Conservation (phyloP, 1,284 basidiomycete species). For the Bjerkandera adusta region DNA sequence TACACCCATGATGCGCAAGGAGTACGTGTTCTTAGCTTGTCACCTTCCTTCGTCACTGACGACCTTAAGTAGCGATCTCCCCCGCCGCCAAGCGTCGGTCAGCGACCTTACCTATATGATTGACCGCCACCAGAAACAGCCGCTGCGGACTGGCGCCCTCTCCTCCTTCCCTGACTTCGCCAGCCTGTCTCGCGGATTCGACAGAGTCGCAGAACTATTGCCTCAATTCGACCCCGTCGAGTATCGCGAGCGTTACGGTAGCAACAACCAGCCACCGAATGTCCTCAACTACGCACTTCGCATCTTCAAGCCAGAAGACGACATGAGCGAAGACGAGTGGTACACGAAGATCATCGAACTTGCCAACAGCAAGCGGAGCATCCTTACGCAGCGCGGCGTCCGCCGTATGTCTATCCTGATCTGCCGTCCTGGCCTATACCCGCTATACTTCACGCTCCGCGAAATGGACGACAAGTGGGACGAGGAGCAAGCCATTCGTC, state of each 20-base stretch:
- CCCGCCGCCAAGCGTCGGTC: slow-evolving; percentile 77
- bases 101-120: slow-evolving; percentile 93
- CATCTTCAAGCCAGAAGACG: slow-evolving; percentile 75
- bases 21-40: slow-evolving; percentile 42
- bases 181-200: slow-evolving; percentile 73
- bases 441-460: slow-evolving; percentile 93
- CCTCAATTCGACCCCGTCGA: slow-evolving; percentile 72
- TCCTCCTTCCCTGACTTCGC: slow-evolving; percentile 83
- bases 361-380: slow-evolving; percentile 67
- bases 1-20: slow-evolving; percentile 69
- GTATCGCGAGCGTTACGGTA: slow-evolving; percentile 73
- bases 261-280: slow-evolving; percentile 76
- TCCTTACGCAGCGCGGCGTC: slow-evolving; percentile 76
- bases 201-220: slow-evolving; percentile 65
- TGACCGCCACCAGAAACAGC: slow-evolving; percentile 79
- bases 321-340: slow-evolving; percentile 79
- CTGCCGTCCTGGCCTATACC: slow-evolving; percentile 90
- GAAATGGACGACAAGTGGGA: slow-evolving; percentile 77
- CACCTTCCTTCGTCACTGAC: slow-evolving; percentile 18
- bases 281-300: slow-evolving; percentile 93
- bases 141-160: slow-evolving; percentile 85
- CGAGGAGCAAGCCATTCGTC: slow-evolving; percentile 96
- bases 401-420: slow-evolving; percentile 92
- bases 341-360: slow-evolving; percentile 73
- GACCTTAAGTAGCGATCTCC: slow-evolving; percentile 32